Evolutionary conservation across 2,329 filamentous ascomycete genomes (phyloP).

Genomic region (Curvularia verruculosa): DNA sequence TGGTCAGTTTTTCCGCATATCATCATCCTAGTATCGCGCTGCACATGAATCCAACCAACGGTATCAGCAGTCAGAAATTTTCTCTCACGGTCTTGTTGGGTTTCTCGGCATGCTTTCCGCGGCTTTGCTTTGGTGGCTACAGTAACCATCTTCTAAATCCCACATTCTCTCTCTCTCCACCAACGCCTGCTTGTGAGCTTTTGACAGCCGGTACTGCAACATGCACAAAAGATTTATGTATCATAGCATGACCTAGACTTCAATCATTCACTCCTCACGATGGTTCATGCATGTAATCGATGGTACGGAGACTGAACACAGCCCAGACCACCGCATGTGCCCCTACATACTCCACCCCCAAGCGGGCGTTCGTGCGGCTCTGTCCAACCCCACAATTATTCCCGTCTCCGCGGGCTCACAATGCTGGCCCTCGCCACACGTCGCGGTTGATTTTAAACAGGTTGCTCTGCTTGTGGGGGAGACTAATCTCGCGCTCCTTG

Average conservation of each 20-base stretch:
- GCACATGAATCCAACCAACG: conserved; percentile 19
- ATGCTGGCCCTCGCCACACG: conserved; percentile 62
- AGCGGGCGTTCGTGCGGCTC: conserved; percentile 15
- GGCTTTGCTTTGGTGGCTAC: not conserved
- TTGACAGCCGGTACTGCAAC: not conserved
- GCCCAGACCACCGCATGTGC: conserved; percentile 21
- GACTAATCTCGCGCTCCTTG: conserved; percentile 82
- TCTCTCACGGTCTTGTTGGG: conserved; percentile 12
- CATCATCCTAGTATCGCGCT: conserved; percentile 15
- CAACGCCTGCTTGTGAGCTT: not conserved
- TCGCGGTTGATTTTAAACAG: conserved; percentile 81
- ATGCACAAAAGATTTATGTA: not conserved
- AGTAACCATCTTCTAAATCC: not conserved
- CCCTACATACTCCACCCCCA: conserved; percentile 28
- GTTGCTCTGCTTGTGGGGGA: conserved; percentile 92
- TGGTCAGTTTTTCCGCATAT: conserved; percentile 17
- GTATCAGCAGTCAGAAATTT: conserved; percentile 18
- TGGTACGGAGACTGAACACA: conserved; percentile 7
- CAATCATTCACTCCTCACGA: not conserved
- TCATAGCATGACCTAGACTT: conserved; percentile 11
- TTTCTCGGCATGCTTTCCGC: conserved; percentile 1
- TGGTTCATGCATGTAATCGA: conserved; percentile 9
- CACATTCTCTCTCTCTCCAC: not conserved
- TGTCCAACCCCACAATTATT: conserved; percentile 22
- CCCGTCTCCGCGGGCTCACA: conserved; percentile 24